Base-by-base conservation (phyloP, 768 basidiomycete genomes). In the Tricholoma terreum region DNA sequence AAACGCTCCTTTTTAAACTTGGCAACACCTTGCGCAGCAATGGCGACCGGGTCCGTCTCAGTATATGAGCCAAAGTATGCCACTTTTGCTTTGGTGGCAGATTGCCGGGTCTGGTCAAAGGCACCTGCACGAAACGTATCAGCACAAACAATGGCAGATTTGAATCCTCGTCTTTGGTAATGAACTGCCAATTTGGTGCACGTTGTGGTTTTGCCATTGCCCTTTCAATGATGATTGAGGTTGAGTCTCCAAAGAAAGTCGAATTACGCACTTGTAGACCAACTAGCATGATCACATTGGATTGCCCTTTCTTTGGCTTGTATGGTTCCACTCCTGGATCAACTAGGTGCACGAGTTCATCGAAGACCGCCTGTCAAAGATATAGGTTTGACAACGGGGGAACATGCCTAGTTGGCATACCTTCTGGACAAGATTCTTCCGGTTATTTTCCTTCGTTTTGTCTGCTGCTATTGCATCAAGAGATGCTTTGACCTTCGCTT, bases 41-140 rank as follows among this genome's bases (percentile, higher is more conserved):
- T 98, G 0, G 87, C 80, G 6, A 98, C 97, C 2, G 97, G 97
- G 70, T 99, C 95, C 15, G 94, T 98, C 74, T 99, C 97, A 36
- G 97, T 99, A 74, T 99, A 98, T 52, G 92, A 94, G 19, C 97
- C 97, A 74, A 94, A 99, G 81, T 97, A 99, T 2, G 97, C 94
- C 12, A 99, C 93, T 71, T 98, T 98, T 36, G 97, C 97, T 72
- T 97, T 96, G 12, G 94, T 97, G 17, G 97, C 96, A 50, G 96
- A 98, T 76, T 99, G 97, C 68, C 97, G 88, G 10, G 97, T 93
- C 72, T 99, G 97, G 74, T 99, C 97, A 73, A 99, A 99, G 35
- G 97, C 97, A 52, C 97, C 97, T 3, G 97, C 97, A 75, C 97
- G 91, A 80, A 99, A 99, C 0, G 97, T 99, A 73, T 99, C 97